Conservation (phyloP, 2,329 filamentous ascomycete species). For the Monilinia fructigena region DNA sequence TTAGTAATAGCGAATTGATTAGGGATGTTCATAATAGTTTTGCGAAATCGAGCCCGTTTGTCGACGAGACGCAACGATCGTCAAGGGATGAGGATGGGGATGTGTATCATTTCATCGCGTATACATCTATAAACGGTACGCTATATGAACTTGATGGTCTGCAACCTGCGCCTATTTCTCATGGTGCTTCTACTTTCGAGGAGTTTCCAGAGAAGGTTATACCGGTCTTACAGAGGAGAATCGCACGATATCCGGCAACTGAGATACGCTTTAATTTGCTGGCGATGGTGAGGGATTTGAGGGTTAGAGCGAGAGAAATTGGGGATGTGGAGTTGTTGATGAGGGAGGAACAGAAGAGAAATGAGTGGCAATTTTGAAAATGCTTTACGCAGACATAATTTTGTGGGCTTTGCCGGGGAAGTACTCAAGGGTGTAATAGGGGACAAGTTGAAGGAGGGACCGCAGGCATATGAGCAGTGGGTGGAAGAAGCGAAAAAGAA, state of each 20-base stretch:
- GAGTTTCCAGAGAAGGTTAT: constrained; percentile 80
- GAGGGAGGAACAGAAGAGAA: constrained; percentile 78
- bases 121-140: constrained; percentile 73
- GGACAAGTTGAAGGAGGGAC: constrained; percentile 65
- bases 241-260: constrained; percentile 76
- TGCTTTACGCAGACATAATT: constrained; percentile 86
- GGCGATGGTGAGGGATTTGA: constrained; percentile 83
- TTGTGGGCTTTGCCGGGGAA: constrained; percentile 92
- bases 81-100: constrained; percentile 71
- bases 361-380: constrained; percentile 96
- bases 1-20: constrained; percentile 63
- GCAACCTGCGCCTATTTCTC: constrained; percentile 86
- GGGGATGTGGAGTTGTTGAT: constrained; percentile 78
- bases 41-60: constrained; percentile 79
- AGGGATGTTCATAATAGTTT: constrained; percentile 70
- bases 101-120: constrained; percentile 97
- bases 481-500: constrained; percentile 63
- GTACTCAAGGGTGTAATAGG: constrained; percentile 82
- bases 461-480: constrained; percentile 69
- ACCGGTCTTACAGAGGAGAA: constrained; percentile 79
- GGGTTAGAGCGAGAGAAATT: constrained; percentile 73
- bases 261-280: constrained; percentile 97
- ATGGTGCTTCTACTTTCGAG: constrained; percentile 69
- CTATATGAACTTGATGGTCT: constrained; percentile 95
- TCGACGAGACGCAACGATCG: constrained; percentile 79